Base-by-base conservation (phyloP, 257 asterid species). In the Fraxinus anomala region DNA sequence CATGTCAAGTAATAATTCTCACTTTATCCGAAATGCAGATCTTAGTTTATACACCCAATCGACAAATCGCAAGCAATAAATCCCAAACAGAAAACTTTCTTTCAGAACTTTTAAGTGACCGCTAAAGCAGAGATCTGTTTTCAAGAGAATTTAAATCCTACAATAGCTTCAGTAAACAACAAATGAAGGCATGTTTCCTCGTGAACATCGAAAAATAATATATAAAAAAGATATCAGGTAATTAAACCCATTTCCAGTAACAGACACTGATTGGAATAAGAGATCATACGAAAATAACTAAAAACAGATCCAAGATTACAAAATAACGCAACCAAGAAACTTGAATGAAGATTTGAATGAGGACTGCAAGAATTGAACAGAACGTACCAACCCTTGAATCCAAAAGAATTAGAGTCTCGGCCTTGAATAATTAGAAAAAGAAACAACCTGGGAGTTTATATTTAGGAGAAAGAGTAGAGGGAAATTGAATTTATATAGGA, bases 151-250 rank as follows among this genome's bases (percentile, higher is more conserved):
- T 71, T n/a, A 70, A 11, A 72, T 33, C 75, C 16, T 66, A 19
- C 34, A 61, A 13, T 21, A 79, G 42, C 81, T 19, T 42, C 71
- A 28, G 54, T 33, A 76, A 70, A 69, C 75, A 79, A 79, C 85
- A 86, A 84, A 87, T 72, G 67, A 73, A 71, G 82, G 76, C 80
- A 83, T 71, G 70, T 36, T 74, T 70, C 88, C 88, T 85, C 82
- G 88, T 42, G 73, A 86, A 80, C 82, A 82, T 86, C 87, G 75
- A 63, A 71, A 73, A 67, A 30, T 51, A 75, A 39, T 59, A 75
- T 47, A 75, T 40, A 68, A 76, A 81, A 63, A 54, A 31, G 54
- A 77, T 85, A 83, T 85, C 87, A 73, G 68, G 47, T 12, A 51
- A 70, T 72, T 36, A 73, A 79, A 79, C 61, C 68, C 16, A 44